Percentiles rank a stretch among this genome's conserved stretches.
phyloP scores from a whole-genome alignment of 2,329 filamentous ascomycete genomes.

The Gaeumannomyces sp. region DNA sequence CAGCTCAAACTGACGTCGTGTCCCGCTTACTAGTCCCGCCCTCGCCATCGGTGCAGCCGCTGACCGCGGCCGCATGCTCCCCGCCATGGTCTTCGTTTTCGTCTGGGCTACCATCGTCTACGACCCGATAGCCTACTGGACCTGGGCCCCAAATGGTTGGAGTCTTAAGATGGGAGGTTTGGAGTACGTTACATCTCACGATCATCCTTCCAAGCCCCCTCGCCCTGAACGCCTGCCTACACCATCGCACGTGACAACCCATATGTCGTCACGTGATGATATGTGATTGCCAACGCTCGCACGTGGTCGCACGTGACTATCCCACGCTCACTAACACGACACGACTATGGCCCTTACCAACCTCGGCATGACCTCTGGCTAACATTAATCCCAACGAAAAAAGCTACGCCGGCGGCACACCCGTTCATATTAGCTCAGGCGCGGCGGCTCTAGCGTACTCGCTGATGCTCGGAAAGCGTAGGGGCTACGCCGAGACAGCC shows the following conservation, averaged over 20 bases:
- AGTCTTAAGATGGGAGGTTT: constrained; percentile 71
- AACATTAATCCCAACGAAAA: no score
- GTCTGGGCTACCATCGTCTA: constrained; percentile 87
- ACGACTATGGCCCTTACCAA: no score
- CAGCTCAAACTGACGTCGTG: neutral
- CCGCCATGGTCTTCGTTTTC: constrained; percentile 88
- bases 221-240: no score
- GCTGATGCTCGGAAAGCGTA: constrained; percentile 81
- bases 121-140: constrained; percentile 92
- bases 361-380: no score
- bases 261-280: no score
- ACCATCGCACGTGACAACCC: no score
- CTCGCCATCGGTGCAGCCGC: constrained; percentile 61
- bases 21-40: constrained; percentile 10
- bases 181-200: constrained; percentile 24
- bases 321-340: no score
- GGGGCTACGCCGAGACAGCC: constrained; percentile 71
- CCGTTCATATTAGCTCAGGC: constrained; percentile 82
- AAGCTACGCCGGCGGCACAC: constrained; percentile 85
- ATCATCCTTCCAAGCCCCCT: no score
- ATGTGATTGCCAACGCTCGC: no score
- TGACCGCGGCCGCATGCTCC: constrained; percentile 81
- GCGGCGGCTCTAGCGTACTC: constrained; percentile 82
- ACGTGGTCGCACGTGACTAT: no score
- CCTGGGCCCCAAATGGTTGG: constrained; percentile 83